Evolutionary conservation across 495 filamentous ascomycete genomes (phyloP), one percentile per base, ranked within the genome.

Genomic region (Chaetomium cochliodes): DNA sequence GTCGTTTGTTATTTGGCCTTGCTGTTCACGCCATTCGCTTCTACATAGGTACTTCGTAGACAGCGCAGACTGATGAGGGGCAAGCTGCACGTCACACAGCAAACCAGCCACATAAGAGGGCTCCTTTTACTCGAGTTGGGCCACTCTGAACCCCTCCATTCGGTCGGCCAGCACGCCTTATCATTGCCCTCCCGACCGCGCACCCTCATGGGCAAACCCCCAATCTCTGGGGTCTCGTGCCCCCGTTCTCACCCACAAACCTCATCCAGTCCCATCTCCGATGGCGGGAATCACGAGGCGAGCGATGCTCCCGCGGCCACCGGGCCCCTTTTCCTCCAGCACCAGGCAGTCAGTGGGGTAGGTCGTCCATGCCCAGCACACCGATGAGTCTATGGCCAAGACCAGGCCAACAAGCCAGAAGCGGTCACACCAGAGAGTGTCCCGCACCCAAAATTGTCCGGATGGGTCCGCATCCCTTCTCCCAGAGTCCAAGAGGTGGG

Each of bases 111-210:
- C 16, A 67, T 0, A 58, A 20, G 49, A 20, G 20, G 16, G 30
- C 11, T 7, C n/a, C n/a, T 18, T 53, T 50, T 28, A 12, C 47
- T 69, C 64, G 65, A 69, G 28, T 30, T 6, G 28, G 28, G 6
- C 28, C 28, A 30, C 57, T 67, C 65, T 61, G 51, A 66, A 52
- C 66, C 69, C 69, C 66, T 68, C 69, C 63, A 68, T 70, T 26
- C 8, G 52, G 58, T 53, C 37, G 33, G 33, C 3, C 53, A 52
- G 53, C 47, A n/a, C 26, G 28, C 42, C 59, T 63, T 69, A 62
- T 62, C 66, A 53, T 41, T 50, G 20, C 22, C 28, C 47, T 1
- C n/a, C 15, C 30, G 23, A 15, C 3, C 49, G 50, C 56, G 44
- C 60, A 44, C 52, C 53, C 26, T 56, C 51, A 51, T 51, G 60